Percentiles rank a stretch among this genome's conserved stretches.
phyloP scores from a whole-genome alignment of 345 rosid species.

The Kandelia obovata region DNA sequence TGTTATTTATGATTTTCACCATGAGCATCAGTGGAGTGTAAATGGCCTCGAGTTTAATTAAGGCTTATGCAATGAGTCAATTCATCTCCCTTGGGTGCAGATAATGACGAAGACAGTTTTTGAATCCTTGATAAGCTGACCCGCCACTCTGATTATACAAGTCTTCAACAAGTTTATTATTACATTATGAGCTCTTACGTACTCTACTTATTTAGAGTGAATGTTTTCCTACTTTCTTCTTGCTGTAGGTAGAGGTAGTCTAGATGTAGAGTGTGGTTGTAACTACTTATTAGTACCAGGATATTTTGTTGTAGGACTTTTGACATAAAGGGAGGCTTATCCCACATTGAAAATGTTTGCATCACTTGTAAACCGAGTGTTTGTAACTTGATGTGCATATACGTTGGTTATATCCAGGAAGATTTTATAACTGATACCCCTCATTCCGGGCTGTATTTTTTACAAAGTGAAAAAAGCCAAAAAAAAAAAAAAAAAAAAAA shows the following conservation, averaged over 20 bases:
- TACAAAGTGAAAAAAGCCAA: too few relatives aligned
- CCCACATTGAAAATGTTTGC: not conserved
- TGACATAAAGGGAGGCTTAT: not conserved
- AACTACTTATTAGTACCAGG: not conserved
- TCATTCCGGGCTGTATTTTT: too few relatives aligned
- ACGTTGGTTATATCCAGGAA: not conserved
- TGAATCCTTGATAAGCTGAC: slow-evolving; percentile 25
- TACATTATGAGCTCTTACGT: slow-evolving; percentile 8
- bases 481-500: too few relatives aligned
- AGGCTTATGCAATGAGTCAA: not conserved
- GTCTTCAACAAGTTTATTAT: slow-evolving; percentile 4
- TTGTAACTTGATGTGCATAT: not conserved
- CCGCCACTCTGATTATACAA: slow-evolving; percentile 6
- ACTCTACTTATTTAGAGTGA: not conserved
- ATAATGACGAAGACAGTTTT: slow-evolving; percentile 29
- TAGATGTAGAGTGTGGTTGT: slow-evolving; percentile 15
- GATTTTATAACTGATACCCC: too few relatives aligned
- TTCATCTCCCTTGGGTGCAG: slow-evolving; percentile 23
- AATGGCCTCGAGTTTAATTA: not conserved
- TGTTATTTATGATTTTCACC: not conserved
- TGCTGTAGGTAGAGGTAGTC: slow-evolving; percentile 12
- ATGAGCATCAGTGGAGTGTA: not conserved
- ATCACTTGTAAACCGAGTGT: not conserved
- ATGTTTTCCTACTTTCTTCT: not conserved
- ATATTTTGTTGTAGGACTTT: not conserved